Base-by-base conservation (phyloP, 1,284 basidiomycete species). In the Melampsora larici-populina region DNA sequence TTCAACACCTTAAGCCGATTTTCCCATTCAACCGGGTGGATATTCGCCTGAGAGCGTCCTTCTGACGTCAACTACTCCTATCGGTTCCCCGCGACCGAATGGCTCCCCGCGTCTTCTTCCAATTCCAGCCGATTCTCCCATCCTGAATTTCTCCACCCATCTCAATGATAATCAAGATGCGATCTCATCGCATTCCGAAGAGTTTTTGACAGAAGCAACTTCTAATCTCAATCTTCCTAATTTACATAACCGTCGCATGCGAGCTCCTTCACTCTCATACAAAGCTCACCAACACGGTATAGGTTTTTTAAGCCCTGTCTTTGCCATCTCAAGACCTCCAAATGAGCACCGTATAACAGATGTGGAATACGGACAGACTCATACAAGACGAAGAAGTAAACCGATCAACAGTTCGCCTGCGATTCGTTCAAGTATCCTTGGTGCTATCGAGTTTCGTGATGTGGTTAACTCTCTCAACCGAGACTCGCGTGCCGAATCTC, bases 381-480 rank as follows among this genome's bases (percentile, higher is more conserved):
- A 43, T 43, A 11, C 11, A 7, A 6, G 55, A 58, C n/a, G 26
- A n/a, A 7, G 55, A n/a, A 58, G 55, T 8, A n/a, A 58, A 58
- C n/a, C 3, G 11, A n/a, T 58, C 55, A 58, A 29, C 55, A 29
- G 18, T 29, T 58, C 55, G 13, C 55, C 26, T 60, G 33, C 74
- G 40, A 69, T 76, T 18, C 65, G 74, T 9, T 65, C 74, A 3
- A 96, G 94, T 7, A 88, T 98, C 1, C 88, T 97, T 2, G 92
- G 94, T 11, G 94, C 95, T 0, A 88, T 98, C 71, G 95, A 97
- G 83, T 97, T 97, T 84, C 87, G 93, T 36, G 90, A 94, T 79
- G 91, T 97, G 18, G 91, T 97, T 18, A 87, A 91, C 21, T 91
- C 90, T 0, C 86, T 98, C 11, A 88, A 89, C 77, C 86, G 87